A percentile compares a stretch with the other conserved stretches of the same genome.
phyloP scores from a whole-genome alignment of 495 filamentous ascomycete species.

The Annulohypoxylon moriforme region DNA sequence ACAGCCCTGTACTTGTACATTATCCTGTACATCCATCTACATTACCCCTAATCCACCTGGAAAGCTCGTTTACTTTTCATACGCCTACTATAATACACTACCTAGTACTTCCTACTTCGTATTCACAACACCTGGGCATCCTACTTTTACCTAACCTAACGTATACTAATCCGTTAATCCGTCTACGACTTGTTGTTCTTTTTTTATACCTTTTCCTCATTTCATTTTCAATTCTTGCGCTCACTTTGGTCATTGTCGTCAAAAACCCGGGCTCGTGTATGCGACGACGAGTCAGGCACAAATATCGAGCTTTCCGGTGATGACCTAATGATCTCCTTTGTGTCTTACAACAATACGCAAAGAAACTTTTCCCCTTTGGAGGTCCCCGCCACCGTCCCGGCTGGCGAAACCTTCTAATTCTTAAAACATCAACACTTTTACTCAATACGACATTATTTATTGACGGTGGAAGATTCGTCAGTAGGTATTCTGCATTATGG shows the following conservation, averaged over 20 bases:
- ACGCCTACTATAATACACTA: conserved; percentile 1
- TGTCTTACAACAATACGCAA: conserved; percentile 30
- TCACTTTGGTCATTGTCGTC: conserved; percentile 1
- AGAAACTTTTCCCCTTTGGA: conserved; percentile 33
- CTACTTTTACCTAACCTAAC: conserved; percentile 15
- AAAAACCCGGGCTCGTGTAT: conserved; percentile 17
- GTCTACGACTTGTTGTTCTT: conserved; percentile 16
- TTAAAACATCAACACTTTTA: background rate
- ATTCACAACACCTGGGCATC: conserved; percentile 25
- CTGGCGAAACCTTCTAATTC: conserved; percentile 20
- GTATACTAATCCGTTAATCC: conserved; percentile 1
- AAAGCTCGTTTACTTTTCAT: conserved; percentile 17
- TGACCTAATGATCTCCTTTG: conserved; percentile 41
- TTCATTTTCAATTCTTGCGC: conserved; percentile 10
- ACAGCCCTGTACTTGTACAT: conserved; percentile 16
- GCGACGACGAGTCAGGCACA: conserved; percentile 22
- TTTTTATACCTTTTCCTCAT: conserved; percentile 14
- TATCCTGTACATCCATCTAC: background rate
- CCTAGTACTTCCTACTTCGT: conserved; percentile 29
- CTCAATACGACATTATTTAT: conserved; percentile 7
- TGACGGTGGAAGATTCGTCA: conserved; percentile 21
- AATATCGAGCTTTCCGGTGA: conserved; percentile 33
- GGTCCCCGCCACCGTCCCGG: conserved; percentile 29
- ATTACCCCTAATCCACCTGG: conserved; percentile 25
- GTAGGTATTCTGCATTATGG: conserved; percentile 62